A percentile compares a stretch with the other conserved stretches of the same genome.
These are phyloP conservation scores for Lecanicillium sp. DNA, from an alignment of 2,329 filamentous ascomycete species.

Conservation along the genomic window DNA sequence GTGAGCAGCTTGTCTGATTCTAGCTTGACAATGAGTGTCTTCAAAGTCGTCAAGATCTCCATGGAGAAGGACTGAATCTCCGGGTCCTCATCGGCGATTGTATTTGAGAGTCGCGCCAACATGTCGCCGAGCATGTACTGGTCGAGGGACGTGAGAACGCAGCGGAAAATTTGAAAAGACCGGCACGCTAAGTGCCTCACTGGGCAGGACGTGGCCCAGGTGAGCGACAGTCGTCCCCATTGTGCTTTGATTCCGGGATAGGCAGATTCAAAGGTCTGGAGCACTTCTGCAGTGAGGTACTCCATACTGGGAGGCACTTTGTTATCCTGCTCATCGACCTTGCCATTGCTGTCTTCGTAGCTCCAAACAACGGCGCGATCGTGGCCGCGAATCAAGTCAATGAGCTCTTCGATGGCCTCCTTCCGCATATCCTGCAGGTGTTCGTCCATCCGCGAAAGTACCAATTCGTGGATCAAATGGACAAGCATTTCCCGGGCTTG, in stretches of 20 bases:
- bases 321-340: constrained; percentile 62
- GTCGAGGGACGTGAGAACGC: constrained; percentile 83
- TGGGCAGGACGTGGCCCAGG: constrained; percentile 95
- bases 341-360: constrained; percentile 88
- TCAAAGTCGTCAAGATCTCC: constrained; percentile 92
- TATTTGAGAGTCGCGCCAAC: constrained; percentile 91
- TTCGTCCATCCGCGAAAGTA: constrained; percentile 73
- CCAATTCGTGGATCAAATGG: constrained; percentile 91
- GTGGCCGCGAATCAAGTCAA: constrained; percentile 79
- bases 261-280: constrained; percentile 76
- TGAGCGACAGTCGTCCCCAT: constrained; percentile 84
- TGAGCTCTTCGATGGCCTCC: constrained; percentile 75
- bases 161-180: constrained; percentile 95
- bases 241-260: constrained; percentile 84
- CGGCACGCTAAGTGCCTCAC: constrained; percentile 92
- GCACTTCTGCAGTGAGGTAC: constrained; percentile 71
- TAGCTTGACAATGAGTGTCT: constrained; percentile 82
- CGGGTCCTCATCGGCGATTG: constrained; percentile 87
- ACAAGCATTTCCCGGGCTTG: constrained; percentile 97
- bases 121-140: constrained; percentile 95
- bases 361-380: constrained; percentile 84
- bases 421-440: constrained; percentile 57
- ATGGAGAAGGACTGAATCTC: constrained; percentile 97
- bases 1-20: constrained; percentile 71
- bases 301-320: constrained; percentile 87